Base-by-base conservation (phyloP, 148 eudicot species). In the Limonium bicolor region DNA sequence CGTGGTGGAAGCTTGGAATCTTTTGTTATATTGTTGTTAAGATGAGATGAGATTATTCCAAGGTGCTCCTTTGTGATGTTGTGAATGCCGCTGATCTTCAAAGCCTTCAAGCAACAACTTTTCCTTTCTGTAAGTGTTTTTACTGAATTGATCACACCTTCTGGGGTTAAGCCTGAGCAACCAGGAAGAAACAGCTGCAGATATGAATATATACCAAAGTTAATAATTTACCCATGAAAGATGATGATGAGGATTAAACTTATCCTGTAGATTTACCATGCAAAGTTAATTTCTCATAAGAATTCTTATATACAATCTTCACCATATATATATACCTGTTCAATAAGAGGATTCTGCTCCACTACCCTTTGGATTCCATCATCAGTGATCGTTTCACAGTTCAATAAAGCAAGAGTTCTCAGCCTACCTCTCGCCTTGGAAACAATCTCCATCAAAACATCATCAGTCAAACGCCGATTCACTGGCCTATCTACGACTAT, bases 101-200 rank as follows among this genome's bases (percentile, higher is more conserved):
- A 41, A 51, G 35, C 55, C 8, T 37, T 53, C 6, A 72, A 55
- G 12, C 7, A 36, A 7, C 7, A 36, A 7, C 47, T 45, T 46
- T 55, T 51, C 49, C 26, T 27, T 30, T 48, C 26, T 14, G 64
- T 26, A 27, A 83, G 56, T 8, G 54, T 45, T 38, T 56, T 51
- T 19, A 68, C 71, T 23, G 73, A 80, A 36, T 34, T 42, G 11
- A 80, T 23, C 2, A 88, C 33, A 39, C 81, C 92, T 20, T 55
- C 76, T 1, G 87, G 78, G 10, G 87, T 77, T 51, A 88, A 40
- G 42, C 75, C 42, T 4, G 70, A 77, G 68, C 97, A 88, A 15
- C 56, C 71, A 11, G 94, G 87, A 29, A 77, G 42, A 54, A 65
- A 66, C 2, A 84, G 74, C 97, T 88, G 74, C 9, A 38, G 7